Evolutionary conservation across 2,329 filamentous ascomycete genomes (phyloP).

Genomic region (Pseudogymnoascus sp.): DNA sequence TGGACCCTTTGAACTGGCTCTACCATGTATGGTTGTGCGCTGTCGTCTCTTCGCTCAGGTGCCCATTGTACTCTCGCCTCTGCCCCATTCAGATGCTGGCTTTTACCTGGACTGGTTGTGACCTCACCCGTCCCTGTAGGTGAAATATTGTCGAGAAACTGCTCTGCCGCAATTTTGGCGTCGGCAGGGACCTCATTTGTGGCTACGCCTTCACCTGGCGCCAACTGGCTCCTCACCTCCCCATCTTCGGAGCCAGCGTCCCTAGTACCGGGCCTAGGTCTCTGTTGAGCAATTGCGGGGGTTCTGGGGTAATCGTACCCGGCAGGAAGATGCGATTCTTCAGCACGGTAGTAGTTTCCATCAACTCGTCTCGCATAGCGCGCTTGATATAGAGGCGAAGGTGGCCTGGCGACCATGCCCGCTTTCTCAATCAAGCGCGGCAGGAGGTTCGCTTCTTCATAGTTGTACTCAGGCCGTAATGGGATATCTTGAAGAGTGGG

Average conservation of each 20-base stretch:
- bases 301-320: background rate
- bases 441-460: conserved; percentile 1
- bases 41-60: conserved; percentile 13
- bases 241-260: conserved; percentile 32
- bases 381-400: background rate
- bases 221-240: conserved; percentile 25
- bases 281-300: background rate
- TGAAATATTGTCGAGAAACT: conserved; percentile 30
- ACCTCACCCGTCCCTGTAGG: conserved; percentile 19
- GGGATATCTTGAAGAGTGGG: conserved; percentile 5
- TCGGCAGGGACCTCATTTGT: conserved; percentile 18
- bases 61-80: conserved; percentile 17
- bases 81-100: conserved; percentile 14
- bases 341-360: background rate
- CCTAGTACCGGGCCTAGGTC: conserved; percentile 17
- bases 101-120: conserved; percentile 11
- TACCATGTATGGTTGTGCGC: background rate
- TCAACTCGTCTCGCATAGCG: background rate
- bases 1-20: background rate
- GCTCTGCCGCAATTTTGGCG: conserved; percentile 30
- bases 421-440: conserved; percentile 3
- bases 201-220: conserved; percentile 9
- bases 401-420: background rate
- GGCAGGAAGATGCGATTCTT: background rate
- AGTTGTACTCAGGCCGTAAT: background rate